Evolutionary conservation across 345 rosid species (phyloP), one percentile per base, ranked within the genome.

Genomic region (Combretum micranthum): DNA sequence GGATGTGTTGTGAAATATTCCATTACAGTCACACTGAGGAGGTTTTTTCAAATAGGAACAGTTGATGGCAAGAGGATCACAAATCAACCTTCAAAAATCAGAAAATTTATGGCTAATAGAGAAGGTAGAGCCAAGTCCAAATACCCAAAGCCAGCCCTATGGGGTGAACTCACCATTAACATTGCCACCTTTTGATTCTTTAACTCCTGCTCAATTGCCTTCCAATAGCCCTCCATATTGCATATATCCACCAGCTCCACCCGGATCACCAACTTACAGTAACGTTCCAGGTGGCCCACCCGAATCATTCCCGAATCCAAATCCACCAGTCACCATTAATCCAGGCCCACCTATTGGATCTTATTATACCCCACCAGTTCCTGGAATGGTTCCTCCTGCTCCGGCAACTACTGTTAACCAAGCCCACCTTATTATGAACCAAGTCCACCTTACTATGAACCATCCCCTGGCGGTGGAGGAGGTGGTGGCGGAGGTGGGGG

Each of bases 241-340:
- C 53, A 16, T 42, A 20, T 23, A 56, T 48, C 69, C 63, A 18
- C 60, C 69, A 25, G 50, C 69, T 42, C 69, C 43, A 15, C 42
- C 69, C 44, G 62, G 62, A 26, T 17, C 61, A 47, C 20, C 18
- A 15, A 44, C 37, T 50, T 13, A 49, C 61, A 44, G 15, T 45
- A 7, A 17, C 50, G 25, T 51, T 51, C 17, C 14, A 12, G 13
- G 1, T 58, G 75, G 75, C 26, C 91, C 92, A 3, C 63, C 79
- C 0, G 61, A 16, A 45, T 15, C 60, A n/a, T 43, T 44, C 39
- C 43, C 39, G 10, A 32, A 32, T 13, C 42, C 51, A 13, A 32
- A 20, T 15, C 46, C 66, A 15, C 53, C 3, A 17, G 20, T n/a
- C 13, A 13, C 17, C n/a, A 42, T 50, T 0, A 45, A 12, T 51